Conservation (phyloP, 148 eudicot genomes). For the Suaeda aralocaspica region DNA sequence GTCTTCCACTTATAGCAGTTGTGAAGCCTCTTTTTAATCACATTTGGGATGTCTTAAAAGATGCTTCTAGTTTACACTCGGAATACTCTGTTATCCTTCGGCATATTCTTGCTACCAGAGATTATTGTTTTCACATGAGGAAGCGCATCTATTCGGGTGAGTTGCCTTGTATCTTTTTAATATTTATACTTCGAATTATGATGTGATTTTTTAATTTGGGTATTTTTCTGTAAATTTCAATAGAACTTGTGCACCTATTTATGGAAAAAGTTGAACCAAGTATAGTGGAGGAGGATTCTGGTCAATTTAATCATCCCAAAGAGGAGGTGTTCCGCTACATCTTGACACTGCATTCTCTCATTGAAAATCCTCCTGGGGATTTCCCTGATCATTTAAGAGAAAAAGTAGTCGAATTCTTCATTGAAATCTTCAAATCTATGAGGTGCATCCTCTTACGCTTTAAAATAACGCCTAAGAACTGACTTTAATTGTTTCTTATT, state of each 20-base stretch:
- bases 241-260: slow-evolving; percentile 68
- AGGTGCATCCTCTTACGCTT: slow-evolving; percentile 38
- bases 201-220: background rate
- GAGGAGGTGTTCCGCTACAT: slow-evolving; percentile 72
- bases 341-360: slow-evolving; percentile 35
- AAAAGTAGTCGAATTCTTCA: slow-evolving; percentile 57
- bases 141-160: slow-evolving; percentile 76
- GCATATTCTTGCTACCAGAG: slow-evolving; percentile 56
- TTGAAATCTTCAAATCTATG: slow-evolving; percentile 49
- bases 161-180: slow-evolving; percentile 17
- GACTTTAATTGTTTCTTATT: background rate
- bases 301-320: slow-evolving; percentile 40
- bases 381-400: slow-evolving; percentile 52
- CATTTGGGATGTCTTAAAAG: slow-evolving; percentile 68
- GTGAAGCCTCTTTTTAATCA: slow-evolving; percentile 73
- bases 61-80: slow-evolving; percentile 79
- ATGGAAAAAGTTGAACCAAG: slow-evolving; percentile 67
- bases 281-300: slow-evolving; percentile 39
- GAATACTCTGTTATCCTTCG: slow-evolving; percentile 81
- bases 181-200: slow-evolving; percentile 31
- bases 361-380: slow-evolving; percentile 96
- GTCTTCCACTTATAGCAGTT: slow-evolving; percentile 57
- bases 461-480: background rate
- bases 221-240: slow-evolving; percentile 15
- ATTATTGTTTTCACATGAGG: slow-evolving; percentile 74